Base-by-base conservation (phyloP, 805 yeast species). In the Jamesozyma lodderae region DNA sequence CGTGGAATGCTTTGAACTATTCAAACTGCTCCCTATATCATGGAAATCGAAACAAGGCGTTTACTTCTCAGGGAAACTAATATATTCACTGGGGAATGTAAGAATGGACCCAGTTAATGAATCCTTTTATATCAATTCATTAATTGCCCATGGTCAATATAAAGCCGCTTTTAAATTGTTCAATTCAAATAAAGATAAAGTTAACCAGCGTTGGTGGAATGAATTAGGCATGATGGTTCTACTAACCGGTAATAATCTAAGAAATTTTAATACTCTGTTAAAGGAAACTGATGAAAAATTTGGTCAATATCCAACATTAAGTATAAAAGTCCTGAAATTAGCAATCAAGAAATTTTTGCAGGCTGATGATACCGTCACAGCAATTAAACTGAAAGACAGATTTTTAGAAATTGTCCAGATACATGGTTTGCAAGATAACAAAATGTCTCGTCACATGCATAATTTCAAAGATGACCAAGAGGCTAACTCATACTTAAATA, bases 21-120 rank as follows among this genome's bases (percentile, higher is more conserved):
- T 73, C 0, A 66, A 70, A 26, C 57, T 62, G 33, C 37, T 70
- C 1, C 53, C 62, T 5, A 51, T 60, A 18, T 57, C 57, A n/a
- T 49, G 51, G 9, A 22, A 45, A 37, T 48, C 68, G 44, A 51
- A 51, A 26, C 43, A 56, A 44, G 65, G 70, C 29, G 46, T 68
- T 35, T 60, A 57, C 40, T 41, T 60, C 17, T 46, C 72, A 2
- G 77, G 75, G 3, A 62, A 61, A 25, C 42, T 73, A 43, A 49
- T 74, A 18, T 73, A 73, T 41, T 40, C 57, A 1, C 42, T 61
- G 4, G 60, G 63, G 3, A 67, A 61, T n/a, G 62, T 67, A 14
- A 59, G 71, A 36, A 62, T 72, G 42, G 79, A 74, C 50, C 69
- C 70, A 1, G 59, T 72, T 15, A 72, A 71, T 47, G 79, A 73